These are phyloP conservation scores for Laetiporus sulphureus DNA, from an alignment of 1,284 basidiomycete species.

Conservation along the genomic window DNA sequence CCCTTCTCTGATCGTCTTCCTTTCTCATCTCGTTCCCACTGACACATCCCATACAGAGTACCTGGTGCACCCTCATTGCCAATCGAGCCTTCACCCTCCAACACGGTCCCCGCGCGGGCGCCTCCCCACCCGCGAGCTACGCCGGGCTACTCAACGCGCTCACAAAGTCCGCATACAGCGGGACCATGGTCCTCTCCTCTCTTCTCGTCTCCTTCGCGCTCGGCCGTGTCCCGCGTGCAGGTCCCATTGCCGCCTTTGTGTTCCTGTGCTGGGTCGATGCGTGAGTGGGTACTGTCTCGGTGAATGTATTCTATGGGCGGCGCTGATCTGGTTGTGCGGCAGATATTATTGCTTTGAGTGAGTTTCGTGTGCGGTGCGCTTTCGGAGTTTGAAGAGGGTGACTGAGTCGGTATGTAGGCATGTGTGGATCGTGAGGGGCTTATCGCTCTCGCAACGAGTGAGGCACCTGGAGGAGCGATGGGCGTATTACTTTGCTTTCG, in stretches of 20 bases:
- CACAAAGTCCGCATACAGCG: conserved; percentile 72
- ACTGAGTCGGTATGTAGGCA: conserved; percentile 38
- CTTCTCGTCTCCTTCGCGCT: conserved; percentile 63
- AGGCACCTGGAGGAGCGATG: conserved; percentile 78
- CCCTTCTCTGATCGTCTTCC: not conserved
- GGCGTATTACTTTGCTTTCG: conserved; percentile 81
- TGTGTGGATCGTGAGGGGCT: conserved; percentile 69
- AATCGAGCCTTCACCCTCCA: conserved; percentile 62
- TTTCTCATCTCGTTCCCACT: not conserved
- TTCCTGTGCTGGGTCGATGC: conserved; percentile 81
- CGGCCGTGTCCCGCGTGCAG: conserved; percentile 56
- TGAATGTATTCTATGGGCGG: not conserved
- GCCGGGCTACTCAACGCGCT: conserved; percentile 64
- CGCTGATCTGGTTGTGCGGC: not conserved
- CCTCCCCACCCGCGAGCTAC: conserved; percentile 45
- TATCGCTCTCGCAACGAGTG: conserved; percentile 61
- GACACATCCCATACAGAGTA: conserved; percentile 39
- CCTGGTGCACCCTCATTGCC: conserved; percentile 68
- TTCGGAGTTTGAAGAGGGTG: too few relatives aligned
- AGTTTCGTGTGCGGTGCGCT: conserved; percentile 27
- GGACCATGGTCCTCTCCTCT: conserved; percentile 74
- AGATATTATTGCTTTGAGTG: conserved; percentile 89
- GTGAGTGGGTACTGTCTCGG: conserved; percentile 40
- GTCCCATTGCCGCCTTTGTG: conserved; percentile 50
- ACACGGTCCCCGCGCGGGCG: conserved; percentile 50